phyloP scores from a whole-genome alignment of 495 filamentous ascomycete species.

The Talaromyces adpressus region DNA sequence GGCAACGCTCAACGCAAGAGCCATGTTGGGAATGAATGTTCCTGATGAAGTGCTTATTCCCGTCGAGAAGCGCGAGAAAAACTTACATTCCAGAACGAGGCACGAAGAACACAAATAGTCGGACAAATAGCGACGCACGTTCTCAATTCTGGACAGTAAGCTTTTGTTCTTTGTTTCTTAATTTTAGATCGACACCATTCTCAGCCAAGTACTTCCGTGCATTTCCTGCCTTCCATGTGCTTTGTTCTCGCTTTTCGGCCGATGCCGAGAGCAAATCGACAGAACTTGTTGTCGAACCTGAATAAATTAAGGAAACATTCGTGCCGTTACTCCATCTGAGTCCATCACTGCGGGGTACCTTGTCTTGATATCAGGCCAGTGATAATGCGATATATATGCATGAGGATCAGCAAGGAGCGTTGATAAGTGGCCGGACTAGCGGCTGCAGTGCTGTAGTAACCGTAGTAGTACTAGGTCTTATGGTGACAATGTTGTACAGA shows the following conservation, averaged over 20 bases:
- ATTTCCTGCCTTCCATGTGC: background rate
- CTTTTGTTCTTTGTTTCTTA: background rate
- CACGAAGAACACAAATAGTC: background rate
- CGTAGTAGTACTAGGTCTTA: background rate
- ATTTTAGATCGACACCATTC: background rate
- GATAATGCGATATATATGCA: background rate
- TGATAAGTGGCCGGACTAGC: background rate
- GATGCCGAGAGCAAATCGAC: background rate
- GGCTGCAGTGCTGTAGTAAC: background rate
- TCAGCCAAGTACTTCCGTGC: background rate
- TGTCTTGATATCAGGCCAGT: background rate
- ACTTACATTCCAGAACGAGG: background rate
- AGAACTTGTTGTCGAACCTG: background rate
- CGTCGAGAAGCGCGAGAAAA: background rate
- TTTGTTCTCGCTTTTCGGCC: background rate
- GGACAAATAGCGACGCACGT: background rate
- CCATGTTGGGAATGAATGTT: constrained; percentile 11
- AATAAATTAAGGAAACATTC: background rate
- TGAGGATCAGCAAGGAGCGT: background rate
- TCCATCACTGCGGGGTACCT: background rate
- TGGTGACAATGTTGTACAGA: background rate
- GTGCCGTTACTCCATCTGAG: background rate
- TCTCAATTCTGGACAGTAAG: background rate
- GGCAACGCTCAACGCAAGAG: constrained; percentile 11
- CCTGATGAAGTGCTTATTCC: background rate